phyloP scores from a whole-genome alignment of 2,329 filamentous ascomycete species.

The Teratosphaeria nubilosa region DNA sequence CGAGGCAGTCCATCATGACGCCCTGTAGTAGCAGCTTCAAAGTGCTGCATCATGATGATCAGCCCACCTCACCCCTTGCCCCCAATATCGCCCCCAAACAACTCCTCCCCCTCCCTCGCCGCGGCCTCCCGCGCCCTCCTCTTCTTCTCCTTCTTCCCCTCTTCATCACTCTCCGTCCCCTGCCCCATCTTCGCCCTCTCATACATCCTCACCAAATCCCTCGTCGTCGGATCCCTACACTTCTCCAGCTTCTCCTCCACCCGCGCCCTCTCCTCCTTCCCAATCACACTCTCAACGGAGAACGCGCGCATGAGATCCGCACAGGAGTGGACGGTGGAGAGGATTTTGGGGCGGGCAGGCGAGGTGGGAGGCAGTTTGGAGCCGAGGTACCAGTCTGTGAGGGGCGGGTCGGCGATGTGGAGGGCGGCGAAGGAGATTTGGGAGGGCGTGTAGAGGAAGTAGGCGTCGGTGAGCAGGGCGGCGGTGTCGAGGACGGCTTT shows the following conservation, averaged over 20 bases:
- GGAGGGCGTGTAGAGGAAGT: constrained; percentile 89
- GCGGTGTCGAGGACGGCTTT: constrained; percentile 61
- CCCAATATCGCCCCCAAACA: constrained; percentile 31
- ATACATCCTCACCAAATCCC: constrained; percentile 60
- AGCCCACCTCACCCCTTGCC: not conserved
- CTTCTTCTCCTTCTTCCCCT: constrained; percentile 35
- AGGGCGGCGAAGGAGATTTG: constrained; percentile 87
- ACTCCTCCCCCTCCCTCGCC: constrained; percentile 29
- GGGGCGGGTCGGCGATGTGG: constrained; percentile 59
- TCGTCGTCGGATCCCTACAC: constrained; percentile 64
- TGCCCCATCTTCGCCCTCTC: constrained; percentile 45
- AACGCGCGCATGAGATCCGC: constrained; percentile 28
- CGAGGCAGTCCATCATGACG: too few species aligned
- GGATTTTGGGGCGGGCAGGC: constrained; percentile 24
- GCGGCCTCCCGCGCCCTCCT: constrained; percentile 35
- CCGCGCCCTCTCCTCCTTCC: constrained; percentile 21
- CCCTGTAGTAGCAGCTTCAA: too few species aligned
- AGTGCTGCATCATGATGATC: not conserved
- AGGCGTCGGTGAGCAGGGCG: constrained; percentile 82
- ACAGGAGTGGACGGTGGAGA: constrained; percentile 30
- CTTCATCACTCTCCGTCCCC: constrained; percentile 23
- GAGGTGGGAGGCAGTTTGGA: constrained; percentile 29
- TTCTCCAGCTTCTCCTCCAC: constrained; percentile 60
- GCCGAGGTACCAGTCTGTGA: constrained; percentile 41
- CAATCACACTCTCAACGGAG: constrained; percentile 15